Percentiles rank a stretch among this genome's conserved stretches.
Conservation (phyloP, 2,329 filamentous ascomycete species). For the Stagonosporopsis cucurbitacearum region DNA sequence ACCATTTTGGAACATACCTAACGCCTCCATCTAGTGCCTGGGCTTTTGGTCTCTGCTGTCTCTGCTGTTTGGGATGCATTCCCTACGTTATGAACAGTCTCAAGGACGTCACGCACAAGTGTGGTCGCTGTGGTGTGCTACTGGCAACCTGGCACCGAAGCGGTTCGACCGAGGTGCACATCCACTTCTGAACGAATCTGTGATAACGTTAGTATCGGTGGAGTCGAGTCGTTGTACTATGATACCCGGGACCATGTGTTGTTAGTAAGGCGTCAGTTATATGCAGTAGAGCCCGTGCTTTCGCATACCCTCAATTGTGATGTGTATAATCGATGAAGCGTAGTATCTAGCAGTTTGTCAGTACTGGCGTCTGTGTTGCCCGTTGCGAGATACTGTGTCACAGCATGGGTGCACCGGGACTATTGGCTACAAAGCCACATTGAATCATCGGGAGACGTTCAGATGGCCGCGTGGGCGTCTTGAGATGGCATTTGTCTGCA, state of each 20-base stretch:
- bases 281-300: neutral
- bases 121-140: slow-evolving; percentile 53
- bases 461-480: no score
- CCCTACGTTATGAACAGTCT: slow-evolving; percentile 56
- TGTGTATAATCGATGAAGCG: no score
- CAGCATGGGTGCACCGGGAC: no score
- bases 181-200: slow-evolving; percentile 36
- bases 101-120: slow-evolving; percentile 59
- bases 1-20: slow-evolving; percentile 1
- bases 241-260: neutral
- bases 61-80: slow-evolving; percentile 55
- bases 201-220: neutral
- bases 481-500: no score
- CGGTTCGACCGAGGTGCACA: slow-evolving; percentile 55
- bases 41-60: slow-evolving; percentile 54
- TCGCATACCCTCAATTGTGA: neutral
- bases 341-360: neutral
- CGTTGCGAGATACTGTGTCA: neutral
- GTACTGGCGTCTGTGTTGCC: no score
- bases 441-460: no score
- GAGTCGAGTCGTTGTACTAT: neutral
- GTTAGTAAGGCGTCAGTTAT: neutral
- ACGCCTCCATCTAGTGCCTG: slow-evolving; percentile 49
- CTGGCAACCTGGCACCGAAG: slow-evolving; percentile 59
- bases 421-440: no score